Base-by-base conservation (phyloP, 2,329 filamentous ascomycete genomes). In the Nigrospora osmanthi region DNA sequence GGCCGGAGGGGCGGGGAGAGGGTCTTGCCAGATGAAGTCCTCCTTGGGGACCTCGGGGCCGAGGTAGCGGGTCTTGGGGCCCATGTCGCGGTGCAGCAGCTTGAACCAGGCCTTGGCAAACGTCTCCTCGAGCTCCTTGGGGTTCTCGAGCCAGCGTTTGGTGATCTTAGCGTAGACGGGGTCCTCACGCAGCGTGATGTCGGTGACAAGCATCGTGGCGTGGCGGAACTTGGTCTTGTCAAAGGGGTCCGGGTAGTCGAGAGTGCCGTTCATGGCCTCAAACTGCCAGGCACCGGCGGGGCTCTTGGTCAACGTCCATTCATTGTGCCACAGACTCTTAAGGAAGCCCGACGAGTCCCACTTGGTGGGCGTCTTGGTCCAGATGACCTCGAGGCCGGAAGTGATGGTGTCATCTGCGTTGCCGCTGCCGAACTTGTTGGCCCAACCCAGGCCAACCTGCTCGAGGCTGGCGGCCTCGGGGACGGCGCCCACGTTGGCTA, bases 71-170 rank as follows among this genome's bases (percentile, higher is more conserved):
- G 74, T 61, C 44, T 78, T 71, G 37, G 86, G 86, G 14, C 86
- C 86, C 68, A 90, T 77, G 62, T 89, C 86, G 68, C 86, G 85
- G 70, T 90, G 86, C 32, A 85, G 72, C 36, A 90, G 76, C 78
- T 90, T 89, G 78, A 87, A 90, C 86, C 86, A 90, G 13, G 86
- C 86, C 41, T 79, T 78, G 17, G 76, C 72, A 58, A 89, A 90
- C 10, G 76, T 81, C 49, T 88, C 80, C 44, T 73, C 74, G 35
- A 89, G 74, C 70, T 87, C 67, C 38, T 85, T 74, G 2, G 82
- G 82, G 66, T 89, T 68, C 53, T 80, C 77, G 39, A 83, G 69
- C 76, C 81, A 89, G 55, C 74, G 76, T 43, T 81, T 78, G 15
- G 83, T 77, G 60, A 90, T 86, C 77, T 88, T 88, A 69, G 85